phyloP scores from a whole-genome alignment of 2,329 filamentous ascomycete species.

The Ophiostoma ips region DNA sequence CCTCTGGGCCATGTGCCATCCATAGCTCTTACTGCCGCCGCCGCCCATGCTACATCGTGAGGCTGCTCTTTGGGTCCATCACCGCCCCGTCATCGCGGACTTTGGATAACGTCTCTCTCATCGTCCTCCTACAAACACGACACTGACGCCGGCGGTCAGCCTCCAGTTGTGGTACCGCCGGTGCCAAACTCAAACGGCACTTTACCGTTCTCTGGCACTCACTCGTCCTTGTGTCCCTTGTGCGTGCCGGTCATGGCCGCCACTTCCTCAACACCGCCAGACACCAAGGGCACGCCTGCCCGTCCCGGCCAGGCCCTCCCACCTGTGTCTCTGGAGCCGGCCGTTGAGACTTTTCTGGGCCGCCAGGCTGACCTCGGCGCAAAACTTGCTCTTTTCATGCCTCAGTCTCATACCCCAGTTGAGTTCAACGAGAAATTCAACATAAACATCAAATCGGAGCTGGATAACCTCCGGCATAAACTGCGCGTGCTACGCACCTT shows the following conservation, averaged over 20 bases:
- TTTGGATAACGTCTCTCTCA: neutral
- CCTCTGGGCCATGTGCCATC: neutral
- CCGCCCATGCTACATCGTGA: neutral
- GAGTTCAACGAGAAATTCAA: conserved; percentile 24
- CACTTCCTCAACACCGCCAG: neutral
- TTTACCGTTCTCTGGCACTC: neutral
- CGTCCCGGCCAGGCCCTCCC: conserved; percentile 16
- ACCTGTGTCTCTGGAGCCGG: conserved; percentile 25
- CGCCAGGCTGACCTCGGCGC: conserved; percentile 41
- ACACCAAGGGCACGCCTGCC: conserved; percentile 14
- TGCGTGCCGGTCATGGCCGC: conserved; percentile 1
- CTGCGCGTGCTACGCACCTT: conserved; percentile 34
- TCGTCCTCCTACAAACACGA: neutral
- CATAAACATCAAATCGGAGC: conserved; percentile 33
- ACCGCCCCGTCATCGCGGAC: neutral
- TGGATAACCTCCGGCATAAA: conserved; percentile 43
- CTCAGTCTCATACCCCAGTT: conserved; percentile 13
- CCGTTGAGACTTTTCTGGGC: conserved; percentile 18
- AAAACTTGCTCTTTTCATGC: conserved; percentile 33
- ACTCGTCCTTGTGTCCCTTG: too few relatives aligned
- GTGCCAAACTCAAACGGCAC: neutral
- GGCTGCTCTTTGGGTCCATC: neutral
- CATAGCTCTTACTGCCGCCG: neutral
- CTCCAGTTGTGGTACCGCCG: neutral
- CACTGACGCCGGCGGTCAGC: neutral